Conservation (phyloP, 495 filamentous ascomycete genomes). For the Neurospora discreta region DNA sequence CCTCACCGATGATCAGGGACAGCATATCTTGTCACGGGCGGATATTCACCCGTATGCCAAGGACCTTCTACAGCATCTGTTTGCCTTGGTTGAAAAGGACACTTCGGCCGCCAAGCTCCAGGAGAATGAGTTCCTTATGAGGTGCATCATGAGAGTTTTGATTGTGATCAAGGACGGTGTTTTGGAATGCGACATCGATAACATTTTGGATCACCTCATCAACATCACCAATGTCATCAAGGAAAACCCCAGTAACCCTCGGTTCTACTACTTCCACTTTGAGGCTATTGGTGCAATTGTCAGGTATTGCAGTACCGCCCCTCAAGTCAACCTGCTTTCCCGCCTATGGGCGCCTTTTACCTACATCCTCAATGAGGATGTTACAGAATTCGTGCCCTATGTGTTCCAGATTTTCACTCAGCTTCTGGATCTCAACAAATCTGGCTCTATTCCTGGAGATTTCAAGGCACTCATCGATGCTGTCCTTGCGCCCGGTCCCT, state of each 20-base stretch:
- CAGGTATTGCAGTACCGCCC: conserved; percentile 54
- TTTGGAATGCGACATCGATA: conserved; percentile 52
- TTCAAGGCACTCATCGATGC: conserved; percentile 66
- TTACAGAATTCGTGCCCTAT: conserved; percentile 89
- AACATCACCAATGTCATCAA: conserved; percentile 81
- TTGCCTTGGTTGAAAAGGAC: conserved; percentile 75
- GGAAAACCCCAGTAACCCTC: conserved; percentile 89
- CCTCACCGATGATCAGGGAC: conserved; percentile 58
- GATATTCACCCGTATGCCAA: conserved; percentile 71
- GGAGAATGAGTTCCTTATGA: conserved; percentile 98
- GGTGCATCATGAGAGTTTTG: conserved; percentile 92
- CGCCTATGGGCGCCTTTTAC: conserved; percentile 70
- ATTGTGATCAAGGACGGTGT: conserved; percentile 80
- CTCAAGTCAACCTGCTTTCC: conserved; percentile 62
- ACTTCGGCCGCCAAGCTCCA: conserved; percentile 80
- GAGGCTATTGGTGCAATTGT: conserved; percentile 94
- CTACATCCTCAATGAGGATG: conserved; percentile 61
- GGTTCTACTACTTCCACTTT: conserved; percentile 98
- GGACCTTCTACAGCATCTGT: conserved; percentile 83
- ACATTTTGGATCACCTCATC: conserved; percentile 64
- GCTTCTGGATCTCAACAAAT: conserved; percentile 71
- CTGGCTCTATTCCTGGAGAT: conserved; percentile 57
- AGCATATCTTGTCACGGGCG: conserved; percentile 60
- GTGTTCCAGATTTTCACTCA: conserved; percentile 92
- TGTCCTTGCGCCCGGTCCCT: conserved; percentile 64